Evolutionary conservation across 768 basidiomycete genomes (phyloP).

Genomic region (Plicaturopsis crispa): DNA sequence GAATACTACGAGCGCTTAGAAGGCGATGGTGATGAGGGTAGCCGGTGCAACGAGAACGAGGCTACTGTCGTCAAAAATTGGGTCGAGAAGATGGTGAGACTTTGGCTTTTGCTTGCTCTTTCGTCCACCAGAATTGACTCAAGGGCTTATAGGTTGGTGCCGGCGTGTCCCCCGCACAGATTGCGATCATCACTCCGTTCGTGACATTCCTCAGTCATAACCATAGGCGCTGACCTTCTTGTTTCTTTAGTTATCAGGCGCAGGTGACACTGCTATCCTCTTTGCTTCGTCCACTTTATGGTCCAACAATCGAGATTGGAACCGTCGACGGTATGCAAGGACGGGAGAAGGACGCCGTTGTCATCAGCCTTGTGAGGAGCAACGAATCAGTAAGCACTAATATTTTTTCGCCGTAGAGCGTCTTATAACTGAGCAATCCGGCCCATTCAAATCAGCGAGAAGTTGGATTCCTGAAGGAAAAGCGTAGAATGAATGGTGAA

Average conservation of each 20-base stretch:
- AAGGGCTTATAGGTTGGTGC: constrained; percentile 37
- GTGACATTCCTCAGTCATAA: constrained; percentile 12
- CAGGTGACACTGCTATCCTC: constrained; percentile 84
- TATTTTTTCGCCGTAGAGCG: constrained; percentile 1
- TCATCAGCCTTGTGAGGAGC: constrained; percentile 88
- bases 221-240: neutral
- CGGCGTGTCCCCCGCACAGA: constrained; percentile 61
- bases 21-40: constrained; percentile 80
- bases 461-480: constrained; percentile 92
- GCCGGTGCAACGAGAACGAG: constrained; percentile 92
- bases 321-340: constrained; percentile 98
- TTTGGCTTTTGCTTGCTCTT: neutral
- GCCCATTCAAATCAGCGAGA: constrained; percentile 56
- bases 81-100: constrained; percentile 69
- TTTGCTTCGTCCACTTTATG: constrained; percentile 64
- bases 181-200: constrained; percentile 84
- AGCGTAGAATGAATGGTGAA: constrained; percentile 81
- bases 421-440: constrained; percentile 5
- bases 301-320: constrained; percentile 75
- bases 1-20: constrained; percentile 87
- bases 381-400: constrained; percentile 62
- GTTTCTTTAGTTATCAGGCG: constrained; percentile 71
- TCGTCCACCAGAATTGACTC: neutral
- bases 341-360: constrained; percentile 88
- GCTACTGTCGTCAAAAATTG: constrained; percentile 77